Percentiles rank a stretch among this genome's conserved stretches.
phyloP scores from a whole-genome alignment of 1,284 basidiomycete genomes.

The Porogramme epimiltina region DNA sequence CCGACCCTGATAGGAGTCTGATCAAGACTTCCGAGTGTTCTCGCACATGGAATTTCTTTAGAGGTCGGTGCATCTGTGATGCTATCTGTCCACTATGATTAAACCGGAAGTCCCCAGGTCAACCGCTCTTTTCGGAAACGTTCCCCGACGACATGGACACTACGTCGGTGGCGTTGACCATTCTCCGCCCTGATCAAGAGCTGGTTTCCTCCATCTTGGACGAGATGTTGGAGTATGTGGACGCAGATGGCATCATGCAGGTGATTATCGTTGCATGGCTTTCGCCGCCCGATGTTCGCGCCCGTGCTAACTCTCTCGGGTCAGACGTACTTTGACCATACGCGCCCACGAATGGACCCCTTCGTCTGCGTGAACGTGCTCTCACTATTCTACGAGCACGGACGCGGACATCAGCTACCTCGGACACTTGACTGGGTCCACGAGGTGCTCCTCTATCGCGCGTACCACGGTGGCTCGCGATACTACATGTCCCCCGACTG shows the following conservation, averaged over 20 bases:
- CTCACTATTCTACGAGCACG: conserved; percentile 49
- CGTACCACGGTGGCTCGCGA: conserved; percentile 56
- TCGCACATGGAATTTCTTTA: conserved; percentile 58
- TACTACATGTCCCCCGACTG: conserved; percentile 57
- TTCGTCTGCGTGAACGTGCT: conserved; percentile 55
- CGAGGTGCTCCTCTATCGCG: conserved; percentile 50
- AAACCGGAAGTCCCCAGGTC: conserved; percentile 29
- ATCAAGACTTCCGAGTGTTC: conserved; percentile 34
- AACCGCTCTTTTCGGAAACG: conserved; percentile 40
- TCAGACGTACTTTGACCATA: conserved; percentile 56
- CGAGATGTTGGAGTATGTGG: conserved; percentile 52
- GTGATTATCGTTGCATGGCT: conserved; percentile 27
- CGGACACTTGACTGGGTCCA: conserved; percentile 53
- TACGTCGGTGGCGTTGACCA: conserved; percentile 49
- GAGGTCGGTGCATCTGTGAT: conserved; percentile 30
- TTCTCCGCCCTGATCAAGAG: conserved; percentile 37
- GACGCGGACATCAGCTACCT: conserved; percentile 47
- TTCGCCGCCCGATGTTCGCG: background rate
- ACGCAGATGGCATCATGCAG: conserved; percentile 53
- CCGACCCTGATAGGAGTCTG: conserved; percentile 8
- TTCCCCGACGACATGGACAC: conserved; percentile 51
- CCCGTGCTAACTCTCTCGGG: background rate
- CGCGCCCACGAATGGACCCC: conserved; percentile 53
- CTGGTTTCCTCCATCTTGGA: conserved; percentile 48
- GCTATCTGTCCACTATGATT: background rate